These are phyloP conservation scores for Chloris gayana DNA, from an alignment of 176 grass and related monocot species.

Conservation along the genomic window DNA sequence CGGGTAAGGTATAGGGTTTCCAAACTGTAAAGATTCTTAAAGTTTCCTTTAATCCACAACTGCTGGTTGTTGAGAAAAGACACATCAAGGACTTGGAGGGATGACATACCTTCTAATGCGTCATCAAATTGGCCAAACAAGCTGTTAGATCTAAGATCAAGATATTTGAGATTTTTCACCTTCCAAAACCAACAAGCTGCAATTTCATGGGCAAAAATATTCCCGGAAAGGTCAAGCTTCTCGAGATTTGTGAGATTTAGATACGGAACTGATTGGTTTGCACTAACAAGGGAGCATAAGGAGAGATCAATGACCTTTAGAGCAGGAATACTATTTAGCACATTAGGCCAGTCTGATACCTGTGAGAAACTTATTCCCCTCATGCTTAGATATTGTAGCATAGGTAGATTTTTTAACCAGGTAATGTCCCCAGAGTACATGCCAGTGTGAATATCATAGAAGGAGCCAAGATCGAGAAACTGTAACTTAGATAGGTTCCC, in stretches of 20 bases:
- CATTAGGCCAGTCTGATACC: background rate
- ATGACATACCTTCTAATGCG: background rate
- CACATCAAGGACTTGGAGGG: slow-evolving; percentile 14
- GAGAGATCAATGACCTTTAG: background rate
- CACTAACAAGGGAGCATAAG: background rate
- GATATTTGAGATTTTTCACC: slow-evolving; percentile 1
- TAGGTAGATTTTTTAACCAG: background rate
- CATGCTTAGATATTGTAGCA: background rate
- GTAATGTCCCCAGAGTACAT: background rate
- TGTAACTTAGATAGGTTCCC: slow-evolving; percentile 43
- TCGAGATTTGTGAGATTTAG: background rate
- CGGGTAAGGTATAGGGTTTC: background rate
- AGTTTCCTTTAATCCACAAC: background rate
- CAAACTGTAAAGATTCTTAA: slow-evolving; percentile 36
- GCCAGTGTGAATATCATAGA: background rate
- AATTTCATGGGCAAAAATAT: background rate
- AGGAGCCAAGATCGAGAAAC: slow-evolving; percentile 17
- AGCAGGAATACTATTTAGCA: background rate
- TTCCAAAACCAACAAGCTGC: background rate
- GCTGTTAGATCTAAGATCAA: background rate
- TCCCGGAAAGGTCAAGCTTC: background rate
- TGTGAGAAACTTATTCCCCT: background rate
- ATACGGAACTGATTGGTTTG: background rate
- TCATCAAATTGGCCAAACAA: background rate
- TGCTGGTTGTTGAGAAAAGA: background rate